Base-by-base conservation (phyloP, 306 rosid genomes). In the Cucumis hystrix region DNA sequence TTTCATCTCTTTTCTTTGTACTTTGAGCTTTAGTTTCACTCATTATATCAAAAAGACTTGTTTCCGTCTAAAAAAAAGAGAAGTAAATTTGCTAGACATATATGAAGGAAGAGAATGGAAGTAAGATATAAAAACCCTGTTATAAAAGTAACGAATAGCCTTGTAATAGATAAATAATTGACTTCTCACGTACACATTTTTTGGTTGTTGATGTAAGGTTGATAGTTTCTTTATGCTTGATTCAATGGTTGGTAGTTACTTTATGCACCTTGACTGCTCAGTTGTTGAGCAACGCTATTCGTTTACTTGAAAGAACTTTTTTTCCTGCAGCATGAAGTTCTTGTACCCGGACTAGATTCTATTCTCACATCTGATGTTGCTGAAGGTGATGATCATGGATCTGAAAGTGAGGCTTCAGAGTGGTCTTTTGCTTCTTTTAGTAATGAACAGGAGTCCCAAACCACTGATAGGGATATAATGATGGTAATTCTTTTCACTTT, bases 381-480 rank as follows among this genome's bases (percentile, higher is more conserved):
- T 49, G 92, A 86, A 72, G 87, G 83, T 78, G 85, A 84, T 47
- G 84, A 78, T 74, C 81, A 55, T 41, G 83, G 82, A 51, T 83
- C 59, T 28, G 88, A 69, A 79, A 86, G 87, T 3, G 87, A 85
- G 66, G 67, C 86, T 82, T 87, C 93, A 37, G 89, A 83, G 82
- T 80, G 89, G 58, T 84, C 93, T 56, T 84, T 84, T 78, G 77
- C 86, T 57, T 86, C 87, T 70, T 74, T 86, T 79, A 79, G 78
- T 80, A 81, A 77, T 79, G 87, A 79, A 61, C 92, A 84, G 76
- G 84, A 77, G 73, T 85, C 91, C 82, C 91, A 87, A 82, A 85
- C 78, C 45, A 78, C 81, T 80, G 85, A 87, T 80, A 88, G 76
- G 87, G 98, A 92, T 81, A 81, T 92, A 81, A 74, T 94, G 60